Evolutionary conservation across 805 yeast genomes (phyloP).

Genomic region (Jamesozyma piceae): DNA sequence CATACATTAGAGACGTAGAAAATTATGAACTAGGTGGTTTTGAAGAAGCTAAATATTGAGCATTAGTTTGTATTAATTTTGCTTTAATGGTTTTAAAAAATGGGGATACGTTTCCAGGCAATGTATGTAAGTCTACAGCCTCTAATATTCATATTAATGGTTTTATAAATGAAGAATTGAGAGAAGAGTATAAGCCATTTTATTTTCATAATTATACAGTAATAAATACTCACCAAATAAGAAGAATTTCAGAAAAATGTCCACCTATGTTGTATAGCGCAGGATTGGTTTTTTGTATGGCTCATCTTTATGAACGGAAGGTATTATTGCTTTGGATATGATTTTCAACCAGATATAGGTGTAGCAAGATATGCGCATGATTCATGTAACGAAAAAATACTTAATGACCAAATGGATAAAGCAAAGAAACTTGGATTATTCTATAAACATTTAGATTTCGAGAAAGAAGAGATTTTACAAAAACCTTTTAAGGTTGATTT

Average conservation of each 20-base stretch:
- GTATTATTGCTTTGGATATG: background rate
- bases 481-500: background rate
- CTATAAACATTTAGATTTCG: constrained; percentile 2
- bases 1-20: no score
- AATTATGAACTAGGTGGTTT: constrained; percentile 3
- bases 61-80: constrained; percentile 1
- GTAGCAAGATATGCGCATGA: background rate
- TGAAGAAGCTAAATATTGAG: constrained; percentile 2
- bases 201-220: constrained; percentile 1
- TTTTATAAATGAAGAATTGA: background rate
- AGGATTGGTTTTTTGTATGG: background rate
- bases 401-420: background rate
- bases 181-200: background rate
- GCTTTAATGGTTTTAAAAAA: background rate
- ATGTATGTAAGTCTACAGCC: no score
- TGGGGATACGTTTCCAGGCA: constrained; percentile 1
- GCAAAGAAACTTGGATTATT: background rate
- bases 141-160: background rate
- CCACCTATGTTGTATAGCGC: background rate
- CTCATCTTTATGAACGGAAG: no score
- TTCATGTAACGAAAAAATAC: background rate
- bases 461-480: no score
- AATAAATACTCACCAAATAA: background rate
- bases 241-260: background rate
- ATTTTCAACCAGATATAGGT: background rate